Conservation (phyloP, 768 basidiomycete genomes). For the Phlebiopsis flavidoalba region DNA sequence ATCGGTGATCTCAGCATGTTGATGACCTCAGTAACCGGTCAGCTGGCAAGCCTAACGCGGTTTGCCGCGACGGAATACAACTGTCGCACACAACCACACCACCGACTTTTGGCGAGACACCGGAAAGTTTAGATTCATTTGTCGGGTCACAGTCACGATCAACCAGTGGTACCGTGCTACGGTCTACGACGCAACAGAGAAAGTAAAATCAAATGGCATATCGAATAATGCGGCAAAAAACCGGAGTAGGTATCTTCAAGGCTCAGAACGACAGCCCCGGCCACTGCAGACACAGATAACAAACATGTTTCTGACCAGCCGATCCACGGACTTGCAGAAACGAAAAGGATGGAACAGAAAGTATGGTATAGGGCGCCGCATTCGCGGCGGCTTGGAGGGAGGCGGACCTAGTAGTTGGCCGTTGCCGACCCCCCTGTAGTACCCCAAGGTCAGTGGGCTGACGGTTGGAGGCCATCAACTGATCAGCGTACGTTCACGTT, state of each 20-base stretch:
- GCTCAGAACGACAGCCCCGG: constrained; percentile 4
- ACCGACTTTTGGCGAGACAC: neutral
- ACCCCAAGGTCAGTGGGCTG: constrained; percentile 49
- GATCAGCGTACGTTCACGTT: constrained; percentile 53
- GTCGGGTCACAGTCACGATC: neutral
- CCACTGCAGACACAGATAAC: neutral
- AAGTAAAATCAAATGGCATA: neutral
- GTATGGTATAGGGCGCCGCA: constrained; percentile 4
- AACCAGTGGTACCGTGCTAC: neutral
- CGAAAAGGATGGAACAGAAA: constrained; percentile 1
- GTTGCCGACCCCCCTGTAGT: constrained; percentile 43
- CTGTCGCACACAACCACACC: constrained; percentile 1
- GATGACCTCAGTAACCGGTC: constrained; percentile 3
- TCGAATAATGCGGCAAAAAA: neutral
- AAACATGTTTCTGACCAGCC: constrained; percentile 12
- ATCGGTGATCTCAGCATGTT: constrained; percentile 3
- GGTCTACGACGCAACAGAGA: neutral
- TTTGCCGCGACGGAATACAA: constrained; percentile 2
- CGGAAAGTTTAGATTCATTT: neutral
- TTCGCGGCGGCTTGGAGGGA: neutral
- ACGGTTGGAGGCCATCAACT: constrained; percentile 42
- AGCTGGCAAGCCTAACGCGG: constrained; percentile 7
- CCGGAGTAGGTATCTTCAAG: neutral
- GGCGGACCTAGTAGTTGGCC: constrained; percentile 11
- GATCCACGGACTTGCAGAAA: constrained; percentile 15